A percentile compares a stretch with the other conserved stretches of the same genome.
Conservation (phyloP, 2,329 filamentous ascomycete genomes). For the Hyphodiscus sp. region DNA sequence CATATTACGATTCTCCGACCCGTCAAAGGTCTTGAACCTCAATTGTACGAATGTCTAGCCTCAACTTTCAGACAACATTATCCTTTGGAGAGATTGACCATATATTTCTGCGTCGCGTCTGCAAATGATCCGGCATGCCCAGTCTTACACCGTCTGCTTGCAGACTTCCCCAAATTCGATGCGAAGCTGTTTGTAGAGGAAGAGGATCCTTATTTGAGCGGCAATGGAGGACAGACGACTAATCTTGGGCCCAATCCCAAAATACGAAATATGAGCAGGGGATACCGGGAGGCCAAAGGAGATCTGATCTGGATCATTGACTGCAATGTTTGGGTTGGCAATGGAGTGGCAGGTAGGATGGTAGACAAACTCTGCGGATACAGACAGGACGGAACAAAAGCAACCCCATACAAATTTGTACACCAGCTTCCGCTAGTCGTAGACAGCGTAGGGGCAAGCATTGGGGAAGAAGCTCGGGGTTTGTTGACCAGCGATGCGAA, state of each 20-base stretch:
- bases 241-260: slow-evolving; percentile 94
- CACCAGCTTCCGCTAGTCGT: slow-evolving; percentile 88
- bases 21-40: slow-evolving; percentile 84
- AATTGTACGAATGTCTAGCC: slow-evolving; percentile 86
- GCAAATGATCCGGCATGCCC: slow-evolving; percentile 70
- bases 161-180: slow-evolving; percentile 67
- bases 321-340: slow-evolving; percentile 90
- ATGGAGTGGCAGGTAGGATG: slow-evolving; percentile 76
- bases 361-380: slow-evolving; percentile 79
- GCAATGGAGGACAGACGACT: slow-evolving; percentile 40
- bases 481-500: slow-evolving; percentile 14
- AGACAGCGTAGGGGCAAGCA: slow-evolving; percentile 51
- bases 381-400: slow-evolving; percentile 40
- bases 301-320: slow-evolving; percentile 93
- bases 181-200: slow-evolving; percentile 72
- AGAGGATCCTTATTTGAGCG: slow-evolving; percentile 66
- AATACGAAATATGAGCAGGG: slow-evolving; percentile 91
- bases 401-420: slow-evolving; percentile 76
- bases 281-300: slow-evolving; percentile 80
- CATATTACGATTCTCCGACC: slow-evolving; percentile 88
- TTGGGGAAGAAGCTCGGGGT: slow-evolving; percentile 18
- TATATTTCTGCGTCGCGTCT: slow-evolving; percentile 76
- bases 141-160: slow-evolving; percentile 62
- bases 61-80: slow-evolving; percentile 81
- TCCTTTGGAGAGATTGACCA: slow-evolving; percentile 65